Evolutionary conservation across 1,284 basidiomycete genomes (phyloP).

Genomic region (Phellopilus nigrolimitatus): DNA sequence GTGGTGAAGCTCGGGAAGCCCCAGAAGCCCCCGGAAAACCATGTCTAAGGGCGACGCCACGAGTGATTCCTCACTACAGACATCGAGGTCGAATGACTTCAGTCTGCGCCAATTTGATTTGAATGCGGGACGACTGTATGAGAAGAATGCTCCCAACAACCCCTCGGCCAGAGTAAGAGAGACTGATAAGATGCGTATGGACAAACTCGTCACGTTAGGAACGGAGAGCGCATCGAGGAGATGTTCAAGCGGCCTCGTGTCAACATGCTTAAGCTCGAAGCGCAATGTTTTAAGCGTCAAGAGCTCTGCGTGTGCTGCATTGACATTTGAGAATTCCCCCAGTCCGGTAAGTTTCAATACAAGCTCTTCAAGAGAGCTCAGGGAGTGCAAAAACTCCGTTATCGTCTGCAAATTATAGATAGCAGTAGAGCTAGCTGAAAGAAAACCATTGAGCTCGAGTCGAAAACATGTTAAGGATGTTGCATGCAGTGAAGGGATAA

Average conservation of each 20-base stretch:
- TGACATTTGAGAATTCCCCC: neutral
- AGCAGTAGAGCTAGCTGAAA: neutral
- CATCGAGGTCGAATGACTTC: neutral
- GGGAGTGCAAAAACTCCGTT: neutral
- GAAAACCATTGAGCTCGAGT: neutral
- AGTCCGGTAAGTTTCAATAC: too few species aligned
- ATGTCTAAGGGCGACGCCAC: neutral
- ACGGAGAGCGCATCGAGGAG: neutral
- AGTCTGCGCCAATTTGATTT: neutral
- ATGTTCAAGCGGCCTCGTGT: neutral
- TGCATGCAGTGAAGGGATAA: neutral
- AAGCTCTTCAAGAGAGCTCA: neutral
- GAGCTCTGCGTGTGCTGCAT: neutral
- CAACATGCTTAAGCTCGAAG: too few species aligned
- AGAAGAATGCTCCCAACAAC: neutral
- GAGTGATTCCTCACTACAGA: neutral
- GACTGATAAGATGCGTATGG: neutral
- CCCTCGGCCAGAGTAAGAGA: too few species aligned
- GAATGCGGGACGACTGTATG: too few species aligned
- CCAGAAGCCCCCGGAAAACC: neutral
- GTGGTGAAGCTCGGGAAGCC: neutral
- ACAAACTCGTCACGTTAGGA: neutral
- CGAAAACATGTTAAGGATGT: neutral
- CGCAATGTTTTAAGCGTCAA: too few species aligned
- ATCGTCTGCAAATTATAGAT: neutral